A percentile compares a stretch with the other conserved stretches of the same genome.
phyloP scores from a whole-genome alignment of 441 rosid genomes.

The Arabidopsis hybrid region DNA sequence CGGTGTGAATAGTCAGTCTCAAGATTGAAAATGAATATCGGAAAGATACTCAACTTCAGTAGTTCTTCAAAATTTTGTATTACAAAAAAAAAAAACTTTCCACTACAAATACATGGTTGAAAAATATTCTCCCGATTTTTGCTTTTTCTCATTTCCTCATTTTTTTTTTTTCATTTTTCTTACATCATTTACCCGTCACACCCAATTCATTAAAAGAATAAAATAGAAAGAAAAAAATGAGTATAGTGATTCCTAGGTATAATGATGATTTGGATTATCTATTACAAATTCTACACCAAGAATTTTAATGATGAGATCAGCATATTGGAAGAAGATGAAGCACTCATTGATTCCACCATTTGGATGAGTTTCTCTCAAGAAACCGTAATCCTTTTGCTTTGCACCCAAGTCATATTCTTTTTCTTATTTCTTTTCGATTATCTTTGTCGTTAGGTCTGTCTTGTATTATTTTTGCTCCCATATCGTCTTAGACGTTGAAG shows the following conservation, averaged over 20 bases:
- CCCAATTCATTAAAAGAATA: neutral
- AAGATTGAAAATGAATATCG: conserved; percentile 9
- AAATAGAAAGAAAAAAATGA: neutral
- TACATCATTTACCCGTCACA: too few relatives aligned
- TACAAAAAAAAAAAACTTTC: too few relatives aligned
- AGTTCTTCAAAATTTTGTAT: too few relatives aligned
- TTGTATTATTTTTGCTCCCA: conserved; percentile 21
- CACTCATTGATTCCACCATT: conserved; percentile 47
- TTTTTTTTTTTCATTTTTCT: neutral
- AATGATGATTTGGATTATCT: conserved; percentile 26
- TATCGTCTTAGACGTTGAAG: neutral
- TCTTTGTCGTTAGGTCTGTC: conserved; percentile 18
- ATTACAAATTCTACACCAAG: conserved; percentile 36
- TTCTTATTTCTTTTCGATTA: conserved; percentile 14
- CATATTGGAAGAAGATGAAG: conserved; percentile 35
- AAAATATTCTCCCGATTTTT: neutral
- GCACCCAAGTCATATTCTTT: conserved; percentile 34
- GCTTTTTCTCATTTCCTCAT: too few relatives aligned
- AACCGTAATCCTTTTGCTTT: conserved; percentile 49
- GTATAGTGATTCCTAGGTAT: conserved; percentile 9
- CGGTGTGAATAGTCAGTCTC: neutral
- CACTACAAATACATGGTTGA: neutral
- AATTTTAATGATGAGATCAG: conserved; percentile 36
- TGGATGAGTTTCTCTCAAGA: conserved; percentile 46
- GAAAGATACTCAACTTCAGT: neutral